Evolutionary conservation across 2,329 filamentous ascomycete species (phyloP).

Genomic region (Helotiales sp.): DNA sequence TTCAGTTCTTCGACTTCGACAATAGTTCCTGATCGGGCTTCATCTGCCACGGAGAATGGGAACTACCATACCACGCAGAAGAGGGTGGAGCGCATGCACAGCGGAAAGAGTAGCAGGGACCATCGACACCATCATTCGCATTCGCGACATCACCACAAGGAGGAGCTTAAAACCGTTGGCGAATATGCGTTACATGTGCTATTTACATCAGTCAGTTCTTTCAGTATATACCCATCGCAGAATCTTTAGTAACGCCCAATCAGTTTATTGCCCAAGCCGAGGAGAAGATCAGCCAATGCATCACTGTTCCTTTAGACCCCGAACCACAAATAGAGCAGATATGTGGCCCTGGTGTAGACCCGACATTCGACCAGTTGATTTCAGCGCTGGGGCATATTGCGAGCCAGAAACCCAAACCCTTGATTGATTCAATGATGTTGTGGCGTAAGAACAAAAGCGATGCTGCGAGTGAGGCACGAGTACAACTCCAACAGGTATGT

Average conservation of each 20-base stretch:
- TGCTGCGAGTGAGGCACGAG: slow-evolving; percentile 72
- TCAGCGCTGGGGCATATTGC: slow-evolving; percentile 93
- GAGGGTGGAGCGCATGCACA: slow-evolving; percentile 66
- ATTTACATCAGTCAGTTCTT: slow-evolving; percentile 77
- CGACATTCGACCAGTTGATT: slow-evolving; percentile 91
- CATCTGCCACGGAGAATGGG: slow-evolving; percentile 52
- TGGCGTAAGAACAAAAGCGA: slow-evolving; percentile 98
- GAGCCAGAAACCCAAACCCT: slow-evolving; percentile 87
- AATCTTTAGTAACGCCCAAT: slow-evolving; percentile 42
- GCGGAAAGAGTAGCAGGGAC: slow-evolving; percentile 72
- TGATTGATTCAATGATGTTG: slow-evolving; percentile 97
- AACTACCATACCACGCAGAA: slow-evolving; percentile 53
- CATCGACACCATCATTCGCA: slow-evolving; percentile 70
- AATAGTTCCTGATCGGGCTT: slow-evolving; percentile 41
- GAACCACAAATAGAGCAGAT: slow-evolving; percentile 87
- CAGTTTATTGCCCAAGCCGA: slow-evolving; percentile 96
- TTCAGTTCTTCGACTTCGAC: slow-evolving; percentile 37
- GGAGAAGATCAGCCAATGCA: slow-evolving; percentile 89
- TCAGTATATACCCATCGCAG: slow-evolving; percentile 11
- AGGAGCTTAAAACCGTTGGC: slow-evolving; percentile 90
- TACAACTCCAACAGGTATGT: slow-evolving; percentile 57
- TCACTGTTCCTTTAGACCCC: slow-evolving; percentile 77
- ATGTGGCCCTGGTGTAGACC: slow-evolving; percentile 87
- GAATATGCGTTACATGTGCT: slow-evolving; percentile 97
- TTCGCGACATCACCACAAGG: slow-evolving; percentile 67